Evolutionary conservation across 805 yeast genomes (phyloP).

Genomic region (Jamesozyma lodderae): DNA sequence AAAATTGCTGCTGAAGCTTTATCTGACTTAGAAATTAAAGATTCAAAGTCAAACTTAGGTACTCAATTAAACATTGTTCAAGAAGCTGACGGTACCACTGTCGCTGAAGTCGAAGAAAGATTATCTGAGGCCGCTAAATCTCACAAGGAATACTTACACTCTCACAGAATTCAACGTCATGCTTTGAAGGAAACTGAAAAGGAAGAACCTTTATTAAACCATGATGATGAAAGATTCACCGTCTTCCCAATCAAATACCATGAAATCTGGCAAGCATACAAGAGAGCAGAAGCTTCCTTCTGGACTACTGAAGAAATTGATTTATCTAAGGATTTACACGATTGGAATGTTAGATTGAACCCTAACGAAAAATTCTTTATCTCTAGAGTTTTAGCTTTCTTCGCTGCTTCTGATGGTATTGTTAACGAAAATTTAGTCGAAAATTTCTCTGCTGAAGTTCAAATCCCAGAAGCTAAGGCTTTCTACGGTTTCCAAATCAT

Average conservation of each 20-base stretch:
- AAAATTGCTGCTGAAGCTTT: constrained; percentile 53
- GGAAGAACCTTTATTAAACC: constrained; percentile 80
- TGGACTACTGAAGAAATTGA: constrained; percentile 99
- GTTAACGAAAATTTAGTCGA: constrained; percentile 97
- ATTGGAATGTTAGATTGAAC: constrained; percentile 85
- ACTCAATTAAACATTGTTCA: constrained; percentile 37
- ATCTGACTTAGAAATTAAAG: constrained; percentile 41
- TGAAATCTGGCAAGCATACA: constrained; percentile 98
- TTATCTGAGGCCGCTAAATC: constrained; percentile 28
- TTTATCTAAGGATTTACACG: constrained; percentile 79
- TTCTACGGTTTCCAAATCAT: constrained; percentile 98
- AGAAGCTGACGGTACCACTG: constrained; percentile 21
- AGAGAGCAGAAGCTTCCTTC: constrained; percentile 98
- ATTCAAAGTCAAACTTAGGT: constrained; percentile 36
- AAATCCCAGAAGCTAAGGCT: constrained; percentile 94
- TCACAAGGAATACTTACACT: constrained; percentile 49
- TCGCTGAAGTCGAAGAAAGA: constrained; percentile 21
- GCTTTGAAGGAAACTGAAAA: constrained; percentile 64
- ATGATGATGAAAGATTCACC: constrained; percentile 83
- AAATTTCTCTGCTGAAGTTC: constrained; percentile 95
- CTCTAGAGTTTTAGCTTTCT: constrained; percentile 90
- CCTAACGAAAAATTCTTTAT: constrained; percentile 89
- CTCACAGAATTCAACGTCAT: constrained; percentile 66
- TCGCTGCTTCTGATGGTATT: constrained; percentile 97
- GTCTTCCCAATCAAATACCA: constrained; percentile 94